phyloP scores from a whole-genome alignment of 306 rosid species.

The Astragalus membranaceus region DNA sequence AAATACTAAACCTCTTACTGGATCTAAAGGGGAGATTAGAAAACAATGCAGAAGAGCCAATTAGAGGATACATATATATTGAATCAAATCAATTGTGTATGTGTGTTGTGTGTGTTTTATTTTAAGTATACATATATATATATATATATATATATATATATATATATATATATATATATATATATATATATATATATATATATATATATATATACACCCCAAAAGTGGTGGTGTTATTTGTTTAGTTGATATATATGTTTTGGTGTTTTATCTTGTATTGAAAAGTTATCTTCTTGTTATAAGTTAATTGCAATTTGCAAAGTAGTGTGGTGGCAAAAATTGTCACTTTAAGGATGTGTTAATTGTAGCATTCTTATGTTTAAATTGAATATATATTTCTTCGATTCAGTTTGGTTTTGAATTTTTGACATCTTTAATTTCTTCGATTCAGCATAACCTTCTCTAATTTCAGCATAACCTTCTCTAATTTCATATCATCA shows the following conservation, averaged over 20 bases:
- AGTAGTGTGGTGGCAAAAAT: not conserved
- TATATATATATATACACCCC: not conserved
- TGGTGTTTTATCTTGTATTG: not conserved
- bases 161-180: too few species aligned
- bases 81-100: not conserved
- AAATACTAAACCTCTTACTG: conserved; percentile 58
- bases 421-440: too few species aligned
- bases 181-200: too few species aligned
- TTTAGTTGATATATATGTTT: not conserved
- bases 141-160: too few species aligned
- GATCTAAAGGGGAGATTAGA: conserved; percentile 70
- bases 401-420: too few species aligned
- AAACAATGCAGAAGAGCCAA: conserved; percentile 48
- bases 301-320: not conserved
- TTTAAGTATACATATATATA: not conserved
- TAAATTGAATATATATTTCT: not conserved
- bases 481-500: too few species aligned
- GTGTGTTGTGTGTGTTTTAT: not conserved
- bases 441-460: too few species aligned
- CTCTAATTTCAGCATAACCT: too few species aligned
- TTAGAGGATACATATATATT: not conserved
- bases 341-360: not conserved
- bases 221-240: conserved; percentile 16
- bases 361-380: not conserved
- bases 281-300: not conserved